Evolutionary conservation across 495 filamentous ascomycete genomes (phyloP).

Genomic region (Aspergillus conjunctus): DNA sequence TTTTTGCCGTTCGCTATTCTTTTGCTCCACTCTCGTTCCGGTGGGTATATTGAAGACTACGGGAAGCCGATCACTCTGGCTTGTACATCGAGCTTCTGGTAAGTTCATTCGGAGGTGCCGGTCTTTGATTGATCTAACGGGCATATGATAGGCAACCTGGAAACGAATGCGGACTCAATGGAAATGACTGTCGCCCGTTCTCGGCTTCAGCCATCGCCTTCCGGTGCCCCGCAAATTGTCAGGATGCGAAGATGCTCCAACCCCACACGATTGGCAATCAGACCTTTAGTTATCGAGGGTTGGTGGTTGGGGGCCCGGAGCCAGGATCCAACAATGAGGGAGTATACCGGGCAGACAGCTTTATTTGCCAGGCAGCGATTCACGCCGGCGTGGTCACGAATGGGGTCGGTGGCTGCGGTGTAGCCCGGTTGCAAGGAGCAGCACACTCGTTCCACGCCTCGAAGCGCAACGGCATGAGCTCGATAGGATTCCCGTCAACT

Average conservation of each 20-base stretch:
- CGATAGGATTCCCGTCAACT: constrained; percentile 68
- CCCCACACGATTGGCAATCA: constrained; percentile 74
- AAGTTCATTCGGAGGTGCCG: constrained; percentile 20
- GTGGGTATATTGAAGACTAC: constrained; percentile 68
- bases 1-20: constrained; percentile 70
- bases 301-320: constrained; percentile 75
- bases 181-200: constrained; percentile 81
- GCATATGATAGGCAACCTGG: constrained; percentile 57
- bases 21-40: constrained; percentile 62
- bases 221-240: constrained; percentile 78
- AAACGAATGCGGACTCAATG: constrained; percentile 78
- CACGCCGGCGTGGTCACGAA: constrained; percentile 74
- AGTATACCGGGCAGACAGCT: constrained; percentile 79
- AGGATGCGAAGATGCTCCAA: constrained; percentile 64
- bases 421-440: constrained; percentile 67
- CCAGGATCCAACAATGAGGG: constrained; percentile 39
- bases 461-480: constrained; percentile 64
- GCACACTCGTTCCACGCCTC: constrained; percentile 63
- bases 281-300: constrained; percentile 66
- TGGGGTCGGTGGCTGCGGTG: constrained; percentile 73
- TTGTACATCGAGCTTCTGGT: constrained; percentile 65
- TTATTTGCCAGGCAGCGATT: constrained; percentile 78
- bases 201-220: constrained; percentile 68
- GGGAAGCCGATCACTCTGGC: constrained; percentile 66
- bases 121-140: constrained; percentile 5